Conservation (phyloP, 306 rosid genomes). For the Argentina anserina region DNA sequence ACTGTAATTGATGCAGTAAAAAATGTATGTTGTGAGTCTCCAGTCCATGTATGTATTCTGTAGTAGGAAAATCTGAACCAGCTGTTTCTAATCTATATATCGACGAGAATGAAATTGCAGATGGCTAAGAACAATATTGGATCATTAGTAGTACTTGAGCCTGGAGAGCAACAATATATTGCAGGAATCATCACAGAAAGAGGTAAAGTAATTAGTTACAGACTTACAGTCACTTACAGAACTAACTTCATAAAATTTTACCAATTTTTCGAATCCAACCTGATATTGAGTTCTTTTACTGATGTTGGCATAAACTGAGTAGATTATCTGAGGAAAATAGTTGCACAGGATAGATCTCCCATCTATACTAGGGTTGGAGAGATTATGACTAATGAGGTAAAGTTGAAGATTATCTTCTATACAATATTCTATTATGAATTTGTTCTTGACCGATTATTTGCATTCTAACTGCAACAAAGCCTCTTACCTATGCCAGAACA, state of each 20-base stretch:
- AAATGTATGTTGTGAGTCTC: slow-evolving; percentile 34
- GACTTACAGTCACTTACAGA: too few species aligned
- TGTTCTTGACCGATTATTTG: background rate
- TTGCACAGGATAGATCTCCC: slow-evolving; percentile 81
- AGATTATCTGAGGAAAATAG: slow-evolving; percentile 71
- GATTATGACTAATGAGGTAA: slow-evolving; percentile 85
- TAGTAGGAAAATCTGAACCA: background rate
- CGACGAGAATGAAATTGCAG: slow-evolving; percentile 32
- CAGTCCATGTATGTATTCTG: background rate
- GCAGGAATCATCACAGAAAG: slow-evolving; percentile 93
- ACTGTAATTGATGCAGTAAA: slow-evolving; percentile 55
- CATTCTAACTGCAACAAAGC: background rate
- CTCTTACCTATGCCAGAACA: slow-evolving; percentile 38
- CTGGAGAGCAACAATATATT: slow-evolving; percentile 46
- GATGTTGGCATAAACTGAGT: slow-evolving; percentile 18
- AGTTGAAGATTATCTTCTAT: slow-evolving; percentile 10
- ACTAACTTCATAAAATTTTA: background rate
- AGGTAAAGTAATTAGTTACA: slow-evolving; percentile 43
- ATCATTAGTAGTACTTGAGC: slow-evolving; percentile 70
- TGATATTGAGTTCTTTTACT: background rate
- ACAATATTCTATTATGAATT: background rate
- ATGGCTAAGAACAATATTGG: slow-evolving; percentile 79
- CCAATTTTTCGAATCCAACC: background rate
- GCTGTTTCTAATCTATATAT: background rate
- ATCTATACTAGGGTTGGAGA: slow-evolving; percentile 55